Evolutionary conservation across 768 basidiomycete genomes (phyloP).

Genomic region (Crassisporium funariophilum): DNA sequence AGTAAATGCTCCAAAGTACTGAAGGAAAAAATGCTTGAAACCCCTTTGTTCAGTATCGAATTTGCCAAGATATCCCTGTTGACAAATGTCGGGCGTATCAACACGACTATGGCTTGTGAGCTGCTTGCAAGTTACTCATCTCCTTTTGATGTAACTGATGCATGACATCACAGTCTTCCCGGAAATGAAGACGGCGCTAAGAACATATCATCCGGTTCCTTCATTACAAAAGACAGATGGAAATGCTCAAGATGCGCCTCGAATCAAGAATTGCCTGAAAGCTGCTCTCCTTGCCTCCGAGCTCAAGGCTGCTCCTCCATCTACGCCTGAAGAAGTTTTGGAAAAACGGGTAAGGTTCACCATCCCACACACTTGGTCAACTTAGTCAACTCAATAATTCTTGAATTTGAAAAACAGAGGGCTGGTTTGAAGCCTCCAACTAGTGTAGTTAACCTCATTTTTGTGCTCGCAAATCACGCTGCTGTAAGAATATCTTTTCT

Average conservation of each 20-base stretch:
- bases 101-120: conserved; percentile 89
- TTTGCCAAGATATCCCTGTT: conserved; percentile 82
- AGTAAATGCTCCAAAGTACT: conserved; percentile 86
- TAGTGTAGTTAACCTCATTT: conserved; percentile 84
- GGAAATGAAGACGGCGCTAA: conserved; percentile 89
- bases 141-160: conserved; percentile 23
- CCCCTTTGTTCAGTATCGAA: conserved; percentile 75
- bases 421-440: conserved; percentile 73
- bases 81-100: conserved; percentile 89
- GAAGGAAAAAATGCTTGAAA: conserved; percentile 86
- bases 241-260: conserved; percentile 87
- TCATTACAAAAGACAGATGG: conserved; percentile 86
- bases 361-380: conserved; percentile 4
- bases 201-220: conserved; percentile 91
- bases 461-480: conserved; percentile 79
- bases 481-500: conserved; percentile 48
- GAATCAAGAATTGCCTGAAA: conserved; percentile 90
- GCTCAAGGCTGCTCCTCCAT: conserved; percentile 62
- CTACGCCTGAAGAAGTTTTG: conserved; percentile 75
- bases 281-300: conserved; percentile 76
- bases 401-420: conserved; percentile 40
- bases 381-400: too few species aligned
- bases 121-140: conserved; percentile 18
- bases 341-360: conserved; percentile 56
- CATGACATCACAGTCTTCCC: conserved; percentile 69